Base-by-base conservation (phyloP, 148 eudicot species). In the Limonium bicolor region DNA sequence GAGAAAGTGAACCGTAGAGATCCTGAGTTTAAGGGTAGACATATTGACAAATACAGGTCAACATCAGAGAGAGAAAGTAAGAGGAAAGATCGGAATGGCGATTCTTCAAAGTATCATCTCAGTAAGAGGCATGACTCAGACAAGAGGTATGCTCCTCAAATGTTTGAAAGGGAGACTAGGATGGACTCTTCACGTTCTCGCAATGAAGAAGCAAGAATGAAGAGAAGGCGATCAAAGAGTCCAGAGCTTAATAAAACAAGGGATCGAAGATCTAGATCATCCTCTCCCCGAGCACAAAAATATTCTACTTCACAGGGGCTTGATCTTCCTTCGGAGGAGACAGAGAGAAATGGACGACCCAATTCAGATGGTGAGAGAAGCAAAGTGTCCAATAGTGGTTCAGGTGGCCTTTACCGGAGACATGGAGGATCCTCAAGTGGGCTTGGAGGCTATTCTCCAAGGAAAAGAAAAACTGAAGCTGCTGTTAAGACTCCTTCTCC, bases 381-480 rank as follows among this genome's bases (percentile, higher is more conserved):
- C 55, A 70, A 46, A 55, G 51, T 61, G 30, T 59, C 80, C 8
- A 50, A 25, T 46, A 78, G 78, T 68, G 82, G 84, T 53, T 72
- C 70, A n/a, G 62, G 46, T 63, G 48, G 64, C 51, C 76, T 69
- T 21, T 62, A 70, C 41, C 65, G 66, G 18, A 65, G 77, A 53
- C 70, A 72, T 67, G 69, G 53, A 38, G 76, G 46, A 32, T 62
- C 68, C 41, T 50, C 87, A 41, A 84, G 87, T 65, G 75, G 86
- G 50, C 84, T 84, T 60, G 95, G 97, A 27, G 95, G 97, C 11
- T 90, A 90, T 63, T 90, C 97, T 6, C 97, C 97, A 19, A 77
- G 97, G 58, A 90, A 90, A 70, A 77, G 97, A 56, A 84, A 68
- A 75, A 66, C 73, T 21, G 85, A 77, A 30, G 82, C 82, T 66